These are phyloP conservation scores for Cenchrus fungigraminus DNA, from an alignment of 176 grass and related monocot species.

Conservation along the genomic window DNA sequence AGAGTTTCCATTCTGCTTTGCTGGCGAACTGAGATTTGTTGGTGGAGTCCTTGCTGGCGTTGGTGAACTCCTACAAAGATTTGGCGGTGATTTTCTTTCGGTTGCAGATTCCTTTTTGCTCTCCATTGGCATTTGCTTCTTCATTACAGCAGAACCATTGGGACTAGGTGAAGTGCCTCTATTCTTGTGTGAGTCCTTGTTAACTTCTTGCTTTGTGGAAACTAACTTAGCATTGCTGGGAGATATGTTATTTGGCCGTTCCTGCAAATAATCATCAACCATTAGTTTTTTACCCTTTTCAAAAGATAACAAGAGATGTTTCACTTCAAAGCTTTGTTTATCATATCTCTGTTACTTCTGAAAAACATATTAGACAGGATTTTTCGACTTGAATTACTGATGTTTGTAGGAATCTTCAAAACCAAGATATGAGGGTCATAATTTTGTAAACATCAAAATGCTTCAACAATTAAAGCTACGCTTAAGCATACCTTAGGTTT, in stretches of 20 bases:
- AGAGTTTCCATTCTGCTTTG: constrained; percentile 46
- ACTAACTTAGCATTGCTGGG: constrained; percentile 52
- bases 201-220: constrained; percentile 63
- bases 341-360: constrained; percentile 10
- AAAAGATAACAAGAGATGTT: background rate
- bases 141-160: constrained; percentile 40
- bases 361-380: constrained; percentile 14
- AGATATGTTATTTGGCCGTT: constrained; percentile 52
- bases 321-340: constrained; percentile 13
- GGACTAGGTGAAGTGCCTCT: constrained; percentile 38
- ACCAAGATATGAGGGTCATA: background rate
- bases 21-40: constrained; percentile 25
- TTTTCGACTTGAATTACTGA: background rate
- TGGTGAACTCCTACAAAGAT: constrained; percentile 42
- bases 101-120: constrained; percentile 43
- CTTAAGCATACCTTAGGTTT: constrained; percentile 75
- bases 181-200: constrained; percentile 45
- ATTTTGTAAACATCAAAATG: background rate
- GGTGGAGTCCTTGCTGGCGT: constrained; percentile 34
- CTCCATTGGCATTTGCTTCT: constrained; percentile 49
- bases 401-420: background rate
- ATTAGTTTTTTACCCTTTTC: background rate
- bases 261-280: constrained; percentile 65
- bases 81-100: constrained; percentile 46
- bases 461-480: constrained; percentile 20